Percentiles rank a stretch among this genome's conserved stretches.
Conservation (phyloP, 108 stramenopile species). For the Cyclotella sp. region DNA sequence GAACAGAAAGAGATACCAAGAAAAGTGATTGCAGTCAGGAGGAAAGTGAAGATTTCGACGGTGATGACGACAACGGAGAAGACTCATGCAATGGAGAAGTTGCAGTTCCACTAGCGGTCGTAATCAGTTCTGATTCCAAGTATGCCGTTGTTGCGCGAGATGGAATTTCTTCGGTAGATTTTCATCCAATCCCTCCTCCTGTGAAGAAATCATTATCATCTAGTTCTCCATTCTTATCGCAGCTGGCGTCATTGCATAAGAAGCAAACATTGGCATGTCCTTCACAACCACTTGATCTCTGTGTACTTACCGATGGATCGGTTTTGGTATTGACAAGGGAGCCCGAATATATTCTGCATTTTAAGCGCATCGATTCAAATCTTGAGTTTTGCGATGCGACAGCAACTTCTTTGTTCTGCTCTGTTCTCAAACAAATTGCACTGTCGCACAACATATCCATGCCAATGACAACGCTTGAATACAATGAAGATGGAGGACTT, state of each 20-base stretch:
- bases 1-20: not conserved
- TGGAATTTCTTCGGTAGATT: constrained; percentile 41
- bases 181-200: constrained; percentile 53
- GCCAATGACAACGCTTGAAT: constrained; percentile 69
- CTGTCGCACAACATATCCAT: constrained; percentile 40
- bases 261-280: constrained; percentile 51
- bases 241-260: constrained; percentile 53
- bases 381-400: constrained; percentile 16
- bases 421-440: constrained; percentile 21
- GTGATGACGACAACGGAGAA: constrained; percentile 17
- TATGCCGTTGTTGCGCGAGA: constrained; percentile 43
- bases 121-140: constrained; percentile 33
- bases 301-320: constrained; percentile 34
- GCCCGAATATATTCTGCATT: constrained; percentile 58
- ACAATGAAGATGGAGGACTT: constrained; percentile 21
- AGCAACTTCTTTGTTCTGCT: constrained; percentile 19
- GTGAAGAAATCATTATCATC: constrained; percentile 16
- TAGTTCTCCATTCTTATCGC: constrained; percentile 36
- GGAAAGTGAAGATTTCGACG: constrained; percentile 19
- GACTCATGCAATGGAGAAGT: constrained; percentile 18
- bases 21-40: constrained; percentile 8
- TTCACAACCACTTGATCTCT: constrained; percentile 53
- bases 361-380: constrained; percentile 13
- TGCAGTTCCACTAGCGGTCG: constrained; percentile 47
- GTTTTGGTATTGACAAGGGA: constrained; percentile 59